Conservation (phyloP, 768 basidiomycete species). For the Strobilomyces echinocephalus region DNA sequence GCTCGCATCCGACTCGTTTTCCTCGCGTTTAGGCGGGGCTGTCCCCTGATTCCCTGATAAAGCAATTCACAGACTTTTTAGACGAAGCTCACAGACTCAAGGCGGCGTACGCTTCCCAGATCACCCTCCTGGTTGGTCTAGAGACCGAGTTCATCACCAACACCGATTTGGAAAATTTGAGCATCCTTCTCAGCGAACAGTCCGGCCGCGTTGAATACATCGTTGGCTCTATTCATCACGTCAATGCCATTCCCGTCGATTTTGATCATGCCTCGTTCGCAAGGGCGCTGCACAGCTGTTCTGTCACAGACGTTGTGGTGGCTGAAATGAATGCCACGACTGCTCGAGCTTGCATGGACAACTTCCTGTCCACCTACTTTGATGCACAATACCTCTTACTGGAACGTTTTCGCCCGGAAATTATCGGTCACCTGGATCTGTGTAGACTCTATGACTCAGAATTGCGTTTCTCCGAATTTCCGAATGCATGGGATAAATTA, state of each 20-base stretch:
- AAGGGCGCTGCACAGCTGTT: constrained; percentile 46
- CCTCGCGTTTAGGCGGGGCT: constrained; percentile 46
- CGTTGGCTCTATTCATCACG: constrained; percentile 93
- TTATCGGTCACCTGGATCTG: constrained; percentile 92
- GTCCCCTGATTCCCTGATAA: constrained; percentile 44
- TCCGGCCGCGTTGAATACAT: constrained; percentile 69
- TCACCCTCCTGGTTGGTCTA: constrained; percentile 79
- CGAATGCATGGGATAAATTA: constrained; percentile 58
- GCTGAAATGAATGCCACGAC: constrained; percentile 19
- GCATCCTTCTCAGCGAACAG: constrained; percentile 45
- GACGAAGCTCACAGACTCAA: constrained; percentile 77
- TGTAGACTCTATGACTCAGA: constrained; percentile 79
- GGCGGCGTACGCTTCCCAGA: constrained; percentile 50
- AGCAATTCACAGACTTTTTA: constrained; percentile 72
- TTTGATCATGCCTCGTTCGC: constrained; percentile 75
- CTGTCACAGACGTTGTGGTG: constrained; percentile 27
- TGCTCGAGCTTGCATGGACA: constrained; percentile 32
- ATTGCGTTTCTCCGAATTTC: constrained; percentile 51
- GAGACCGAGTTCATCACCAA: constrained; percentile 88
- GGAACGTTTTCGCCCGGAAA: constrained; percentile 69
- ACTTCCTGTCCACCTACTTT: constrained; percentile 68
- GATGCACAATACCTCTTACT: constrained; percentile 79
- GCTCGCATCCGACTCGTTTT: constrained; percentile 12
- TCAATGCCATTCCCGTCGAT: constrained; percentile 84
- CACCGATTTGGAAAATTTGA: constrained; percentile 57